Percentiles rank a stretch among this genome's conserved stretches.
phyloP scores from a whole-genome alignment of 805 yeast species.

The Candida pini region DNA sequence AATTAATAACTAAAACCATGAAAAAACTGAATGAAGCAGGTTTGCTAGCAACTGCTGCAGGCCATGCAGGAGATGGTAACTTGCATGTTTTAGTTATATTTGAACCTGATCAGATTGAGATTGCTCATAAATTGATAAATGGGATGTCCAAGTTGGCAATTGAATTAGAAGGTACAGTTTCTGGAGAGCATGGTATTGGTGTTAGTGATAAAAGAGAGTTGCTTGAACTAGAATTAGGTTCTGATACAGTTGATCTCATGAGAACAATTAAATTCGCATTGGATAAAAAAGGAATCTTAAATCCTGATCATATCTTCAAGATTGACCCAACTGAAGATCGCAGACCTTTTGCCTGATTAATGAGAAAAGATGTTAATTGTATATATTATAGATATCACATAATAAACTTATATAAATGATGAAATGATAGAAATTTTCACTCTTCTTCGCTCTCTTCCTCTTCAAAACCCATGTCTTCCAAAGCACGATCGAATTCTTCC shows the following conservation, averaged over 20 bases:
- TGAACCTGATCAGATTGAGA: conserved; percentile 41
- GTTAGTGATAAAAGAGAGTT: conserved; percentile 61
- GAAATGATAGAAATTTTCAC: no score
- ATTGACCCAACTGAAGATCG: conserved; percentile 48
- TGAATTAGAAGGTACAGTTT: conserved; percentile 72
- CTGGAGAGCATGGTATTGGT: conserved; percentile 88
- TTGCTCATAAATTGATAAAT: conserved; percentile 45
- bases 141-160: conserved; percentile 64
- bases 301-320: conserved; percentile 74
- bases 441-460: conserved; percentile 28
- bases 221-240: conserved; percentile 59
- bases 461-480: conserved; percentile 14
- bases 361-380: no score
- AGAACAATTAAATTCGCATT: conserved; percentile 64
- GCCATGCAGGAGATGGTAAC: conserved; percentile 85
- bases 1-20: conserved; percentile 57
- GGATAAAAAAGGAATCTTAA: conserved; percentile 68
- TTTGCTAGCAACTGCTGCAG: conserved; percentile 54
- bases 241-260: conserved; percentile 65
- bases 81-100: conserved; percentile 65
- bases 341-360: conserved; percentile 14
- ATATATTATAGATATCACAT: neutral
- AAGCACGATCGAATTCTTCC: conserved; percentile 22
- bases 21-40: conserved; percentile 50
- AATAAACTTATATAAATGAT: no score